Base-by-base conservation (phyloP, 345 rosid genomes). In the Melaleuca quinquenervia region DNA sequence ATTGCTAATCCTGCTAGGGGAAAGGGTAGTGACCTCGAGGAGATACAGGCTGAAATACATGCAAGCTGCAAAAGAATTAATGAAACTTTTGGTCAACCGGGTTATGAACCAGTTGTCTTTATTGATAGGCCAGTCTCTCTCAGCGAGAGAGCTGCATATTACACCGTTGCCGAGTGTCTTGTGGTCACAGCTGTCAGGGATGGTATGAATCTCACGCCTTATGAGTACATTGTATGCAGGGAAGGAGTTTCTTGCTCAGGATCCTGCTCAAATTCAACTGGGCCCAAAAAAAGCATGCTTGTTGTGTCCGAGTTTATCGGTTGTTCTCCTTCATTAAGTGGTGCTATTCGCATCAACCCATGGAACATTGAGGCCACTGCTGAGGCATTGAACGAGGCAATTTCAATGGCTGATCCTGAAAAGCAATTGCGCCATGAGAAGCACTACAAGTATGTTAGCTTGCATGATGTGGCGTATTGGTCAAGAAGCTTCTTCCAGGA, bases 361-460 rank as follows among this genome's bases (percentile, higher is more conserved):
- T 94, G 97, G 97, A 94, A 92, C 85, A 88, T 90, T 41, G 95
- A 93, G 87, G 84, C 97, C 84, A 93, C 96, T 49, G 96, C 91
- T 1, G 97, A 93, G 87, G 97, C 96, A 85, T 92, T 94, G 96
- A 91, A 93, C 60, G 96, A 94, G 89, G 93, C 96, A 6, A 93
- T 94, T 86, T 93, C 96, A 32, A 88, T 92, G 95, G 83, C 84
- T 27, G 93, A 91, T 88, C 82, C 90, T 86, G 97, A 94, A 89
- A 92, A 94, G 88, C 92, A 94, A 62, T 85, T 94, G 91, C 94
- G 99, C 36, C 99, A 97, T 87, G 99, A 97, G 92, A 97, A 97
- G 90, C 99, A 97, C 91, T 97, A 94, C 83, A 92, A 91, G 89
- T 94, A 94, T 86, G 94, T 94, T 36, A 93, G 92, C 91, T 87